These are phyloP conservation scores for Aspergillus chevalieri DNA, from an alignment of 2,329 filamentous ascomycete species.

Conservation along the genomic window DNA sequence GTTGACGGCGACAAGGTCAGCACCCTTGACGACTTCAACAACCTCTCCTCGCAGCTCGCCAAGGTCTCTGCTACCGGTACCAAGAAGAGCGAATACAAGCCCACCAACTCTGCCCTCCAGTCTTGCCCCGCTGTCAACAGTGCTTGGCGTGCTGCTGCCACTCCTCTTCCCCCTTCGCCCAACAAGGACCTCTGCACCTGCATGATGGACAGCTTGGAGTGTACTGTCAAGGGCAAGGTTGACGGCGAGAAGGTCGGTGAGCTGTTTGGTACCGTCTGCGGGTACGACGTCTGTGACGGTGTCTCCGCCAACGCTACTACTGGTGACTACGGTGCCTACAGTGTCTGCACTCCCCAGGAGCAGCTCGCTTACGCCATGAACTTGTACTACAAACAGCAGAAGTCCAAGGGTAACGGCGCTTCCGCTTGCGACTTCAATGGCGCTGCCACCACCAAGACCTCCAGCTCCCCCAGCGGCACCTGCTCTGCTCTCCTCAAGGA, in stretches of 20 bases:
- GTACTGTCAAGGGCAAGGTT: slow-evolving; percentile 56
- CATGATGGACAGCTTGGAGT: slow-evolving; percentile 68
- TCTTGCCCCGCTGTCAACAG: slow-evolving; percentile 61
- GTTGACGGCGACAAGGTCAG: slow-evolving; percentile 59
- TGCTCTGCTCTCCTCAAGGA: slow-evolving; percentile 32
- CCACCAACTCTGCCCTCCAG: slow-evolving; percentile 61
- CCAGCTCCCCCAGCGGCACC: slow-evolving; percentile 25
- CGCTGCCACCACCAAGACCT: slow-evolving; percentile 29
- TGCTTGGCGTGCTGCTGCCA: slow-evolving; percentile 61
- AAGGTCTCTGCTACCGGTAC: slow-evolving; percentile 60
- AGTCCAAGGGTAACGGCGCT: slow-evolving; percentile 24
- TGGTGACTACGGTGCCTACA: slow-evolving; percentile 41
- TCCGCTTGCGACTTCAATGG: slow-evolving; percentile 39
- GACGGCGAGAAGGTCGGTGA: slow-evolving; percentile 53
- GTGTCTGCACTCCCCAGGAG: slow-evolving; percentile 36
- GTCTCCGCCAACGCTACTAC: slow-evolving; percentile 34
- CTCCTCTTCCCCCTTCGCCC: slow-evolving; percentile 70
- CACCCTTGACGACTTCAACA: slow-evolving; percentile 67
- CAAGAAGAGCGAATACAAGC: slow-evolving; percentile 60
- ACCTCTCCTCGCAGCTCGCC: slow-evolving; percentile 62
- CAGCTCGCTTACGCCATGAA: slow-evolving; percentile 40
- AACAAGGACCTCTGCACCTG: slow-evolving; percentile 74
- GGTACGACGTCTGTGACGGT: slow-evolving; percentile 34
- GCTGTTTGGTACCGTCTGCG: slow-evolving; percentile 57
- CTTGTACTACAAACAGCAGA: slow-evolving; percentile 37